Evolutionary conservation across 495 filamentous ascomycete species (phyloP), one percentile per base, ranked within the genome.

Genomic region (Penicillium canescens): DNA sequence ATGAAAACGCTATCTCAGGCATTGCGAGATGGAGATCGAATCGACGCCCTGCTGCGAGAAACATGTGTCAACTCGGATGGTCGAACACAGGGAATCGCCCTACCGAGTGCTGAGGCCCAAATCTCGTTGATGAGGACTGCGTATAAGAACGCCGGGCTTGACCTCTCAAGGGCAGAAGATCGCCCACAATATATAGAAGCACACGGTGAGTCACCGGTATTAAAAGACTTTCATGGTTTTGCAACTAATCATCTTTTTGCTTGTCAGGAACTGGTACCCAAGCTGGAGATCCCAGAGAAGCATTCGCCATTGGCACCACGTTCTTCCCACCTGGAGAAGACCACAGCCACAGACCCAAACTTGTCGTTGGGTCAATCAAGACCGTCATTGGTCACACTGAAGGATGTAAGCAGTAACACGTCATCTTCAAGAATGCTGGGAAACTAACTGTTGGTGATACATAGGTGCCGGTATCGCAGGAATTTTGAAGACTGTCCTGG

Each of bases 371-470:
- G 0, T 81, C 78, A 0, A 68, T 85, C 42, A 86, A 87, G 57
- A 83, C 79, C 0, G 64, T 84, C 2, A 70, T 85, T 46, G 82
- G 83, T 13, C 82, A 85, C 55, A 79, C 75, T 0, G 82, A 85
- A 46, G 66, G 39, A 8, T 42, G 10, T 38, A 14, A 14, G 10
- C 14, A 14, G 6, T 38, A n/a, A 13, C 10, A 38, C 14, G 1
- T 5, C 36, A 11, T 13, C 6, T 38, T 11, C 14, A 5, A 13
- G 6, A n/a, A 38, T 11, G 5, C 14, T 38, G 62, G 18, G 18
- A 18, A 18, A 18, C 18, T 18, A 18, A 18, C 18, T 18, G 18
- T 18, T 18, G 18, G 18, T 18, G 18, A 18, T 18, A 18, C 18
- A 18, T 18, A 13, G 38, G 50, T 1, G 72, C 69, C 0, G 68